A percentile compares a stretch with the other conserved stretches of the same genome.
These are phyloP conservation scores for Eremochloa ophiuroides DNA, from an alignment of 176 grass and related monocot species.

Conservation along the genomic window DNA sequence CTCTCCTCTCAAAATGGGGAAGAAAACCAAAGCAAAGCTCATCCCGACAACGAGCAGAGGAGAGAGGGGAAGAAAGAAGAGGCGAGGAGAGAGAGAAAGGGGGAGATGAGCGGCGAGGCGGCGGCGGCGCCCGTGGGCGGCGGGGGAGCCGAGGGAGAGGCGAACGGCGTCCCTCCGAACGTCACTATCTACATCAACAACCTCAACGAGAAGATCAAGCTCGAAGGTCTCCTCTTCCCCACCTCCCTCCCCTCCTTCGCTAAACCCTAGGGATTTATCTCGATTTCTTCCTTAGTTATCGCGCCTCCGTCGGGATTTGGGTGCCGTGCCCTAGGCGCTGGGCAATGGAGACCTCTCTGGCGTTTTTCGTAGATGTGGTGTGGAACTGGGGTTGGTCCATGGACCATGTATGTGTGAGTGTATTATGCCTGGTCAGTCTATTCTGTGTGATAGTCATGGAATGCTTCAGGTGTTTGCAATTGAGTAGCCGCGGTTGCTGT, in stretches of 20 bases:
- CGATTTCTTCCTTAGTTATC: neutral
- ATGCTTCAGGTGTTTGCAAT: neutral
- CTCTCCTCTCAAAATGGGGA: neutral
- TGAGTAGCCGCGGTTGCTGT: neutral
- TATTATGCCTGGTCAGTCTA: neutral
- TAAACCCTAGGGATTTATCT: conserved; percentile 38
- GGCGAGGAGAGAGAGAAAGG: neutral
- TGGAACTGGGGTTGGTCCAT: neutral
- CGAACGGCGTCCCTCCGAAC: conserved; percentile 45
- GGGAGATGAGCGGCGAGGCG: conserved; percentile 63
- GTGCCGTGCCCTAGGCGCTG: neutral
- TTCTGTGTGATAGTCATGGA: neutral
- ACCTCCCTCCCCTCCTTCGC: neutral
- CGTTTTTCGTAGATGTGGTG: neutral
- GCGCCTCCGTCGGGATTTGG: neutral
- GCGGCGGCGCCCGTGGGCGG: neutral
- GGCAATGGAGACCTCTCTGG: neutral
- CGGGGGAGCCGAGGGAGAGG: conserved; percentile 35
- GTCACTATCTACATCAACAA: conserved; percentile 99
- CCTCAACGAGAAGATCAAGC: conserved; percentile 95
- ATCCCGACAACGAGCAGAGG: neutral
- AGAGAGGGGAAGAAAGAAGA: neutral
- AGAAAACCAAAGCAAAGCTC: neutral
- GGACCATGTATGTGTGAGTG: neutral
- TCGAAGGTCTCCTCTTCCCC: conserved; percentile 48